Base-by-base conservation (phyloP, 2,329 filamentous ascomycete genomes). In the Sclerotinia spermophila region DNA sequence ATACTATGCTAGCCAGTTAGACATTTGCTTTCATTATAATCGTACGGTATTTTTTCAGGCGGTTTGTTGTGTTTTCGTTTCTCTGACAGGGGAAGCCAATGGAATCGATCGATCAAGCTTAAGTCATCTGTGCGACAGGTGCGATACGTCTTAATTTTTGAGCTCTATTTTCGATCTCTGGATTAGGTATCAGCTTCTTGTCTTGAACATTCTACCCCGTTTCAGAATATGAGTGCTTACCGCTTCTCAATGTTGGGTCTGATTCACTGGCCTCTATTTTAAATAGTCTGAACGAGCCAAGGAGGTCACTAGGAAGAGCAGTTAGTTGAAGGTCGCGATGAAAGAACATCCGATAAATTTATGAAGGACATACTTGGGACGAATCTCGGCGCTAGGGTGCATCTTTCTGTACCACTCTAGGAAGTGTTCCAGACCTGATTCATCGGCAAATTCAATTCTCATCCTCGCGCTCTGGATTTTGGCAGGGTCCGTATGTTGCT, bases 131-230 rank as follows among this genome's bases (percentile, higher is more conserved):
- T 27, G 53, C 66, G 15, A 35, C 10, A 13, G 60, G 42, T 35
- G 62, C 62, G 13, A 21, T 13, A n/a, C 13, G 62, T 53, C 27
- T 24, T 8, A 38, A 19, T 38, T 27, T 24, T 5, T 24, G 40
- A 27, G 51, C 42, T 44, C 66, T 59, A 21, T 35, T 30, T 40
- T 68, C 66, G 24, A 68, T 68, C 19, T 68, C 66, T 68, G 40
- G 15, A 17, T 1, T 10, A n/a, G 3, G 17, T 15, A 3, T 67
- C 59, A 67, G 65, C 33, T 45, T 27, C 30, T n/a, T 27, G 21
- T 67, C 11, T 15, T 35, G 17, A 17, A 11, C 5, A 5, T 44
- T 17, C 24, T 13, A 6, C 7, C 27, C 7, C 1, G 35, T 15
- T 13, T 10, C 5, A n/a, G 19, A n/a, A 19, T 7, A 45, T 19